Evolutionary conservation across 805 yeast species (phyloP).

Genomic region (Pichia heedii): DNA sequence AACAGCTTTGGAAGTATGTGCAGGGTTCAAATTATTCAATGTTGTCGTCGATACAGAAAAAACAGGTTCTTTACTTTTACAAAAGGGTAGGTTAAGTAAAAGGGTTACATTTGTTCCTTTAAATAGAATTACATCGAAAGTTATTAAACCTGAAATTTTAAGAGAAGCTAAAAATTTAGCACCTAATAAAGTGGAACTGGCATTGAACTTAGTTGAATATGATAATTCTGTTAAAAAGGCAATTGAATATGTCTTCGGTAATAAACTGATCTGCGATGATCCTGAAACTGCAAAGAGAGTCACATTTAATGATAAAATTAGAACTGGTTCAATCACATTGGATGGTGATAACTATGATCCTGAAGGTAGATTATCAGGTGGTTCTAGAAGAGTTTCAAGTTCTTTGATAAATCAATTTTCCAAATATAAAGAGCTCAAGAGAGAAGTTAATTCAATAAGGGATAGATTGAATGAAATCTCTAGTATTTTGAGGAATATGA

Average conservation of each 20-base stretch:
- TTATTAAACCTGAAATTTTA: conserved; percentile 43
- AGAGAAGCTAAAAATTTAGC: conserved; percentile 64
- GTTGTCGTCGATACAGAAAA: conserved; percentile 84
- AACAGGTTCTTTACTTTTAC: conserved; percentile 76
- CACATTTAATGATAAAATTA: conserved; percentile 76
- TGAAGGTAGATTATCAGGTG: conserved; percentile 91
- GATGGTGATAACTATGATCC: conserved; percentile 97
- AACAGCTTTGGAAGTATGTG: conserved; percentile 84
- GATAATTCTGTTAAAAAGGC: conserved; percentile 66
- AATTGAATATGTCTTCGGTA: conserved; percentile 87
- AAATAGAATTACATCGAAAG: conserved; percentile 66
- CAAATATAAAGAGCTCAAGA: conserved; percentile 38
- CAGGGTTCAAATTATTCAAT: conserved; percentile 84
- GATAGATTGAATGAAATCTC: conserved; percentile 33
- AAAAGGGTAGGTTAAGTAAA: conserved; percentile 65
- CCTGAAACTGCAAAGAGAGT: conserved; percentile 81
- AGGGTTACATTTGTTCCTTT: conserved; percentile 89
- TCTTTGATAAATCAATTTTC: conserved; percentile 60
- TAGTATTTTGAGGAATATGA: conserved; percentile 33
- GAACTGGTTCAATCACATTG: conserved; percentile 75
- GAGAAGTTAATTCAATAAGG: conserved; percentile 32
- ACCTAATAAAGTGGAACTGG: conserved; percentile 84
- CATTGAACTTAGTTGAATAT: conserved; percentile 69
- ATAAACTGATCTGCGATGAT: conserved; percentile 79
- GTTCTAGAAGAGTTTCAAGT: conserved; percentile 58